A percentile compares a stretch with the other conserved stretches of the same genome.
Conservation (phyloP, 2,329 filamentous ascomycete species). For the Ophiocordyceps robertsii region DNA sequence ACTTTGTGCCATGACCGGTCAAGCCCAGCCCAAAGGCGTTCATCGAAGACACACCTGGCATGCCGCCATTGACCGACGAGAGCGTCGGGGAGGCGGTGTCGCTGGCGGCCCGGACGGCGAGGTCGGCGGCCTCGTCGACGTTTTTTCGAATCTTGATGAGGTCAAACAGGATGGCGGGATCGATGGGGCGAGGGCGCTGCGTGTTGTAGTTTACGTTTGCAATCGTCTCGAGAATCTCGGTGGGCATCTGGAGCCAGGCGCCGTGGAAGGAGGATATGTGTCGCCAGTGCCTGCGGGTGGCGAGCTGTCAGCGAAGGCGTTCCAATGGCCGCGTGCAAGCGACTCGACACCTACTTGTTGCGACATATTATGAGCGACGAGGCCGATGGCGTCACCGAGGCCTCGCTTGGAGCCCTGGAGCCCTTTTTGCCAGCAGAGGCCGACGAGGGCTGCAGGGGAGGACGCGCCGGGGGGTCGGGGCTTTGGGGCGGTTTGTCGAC, state of each 20-base stretch:
- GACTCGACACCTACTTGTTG: slow-evolving; percentile 40
- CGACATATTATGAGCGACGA: slow-evolving; percentile 30
- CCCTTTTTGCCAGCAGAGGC: slow-evolving; percentile 1
- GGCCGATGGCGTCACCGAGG: slow-evolving; percentile 2
- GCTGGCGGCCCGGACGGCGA: slow-evolving; percentile 65
- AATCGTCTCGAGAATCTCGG: slow-evolving; percentile 65
- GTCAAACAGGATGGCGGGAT: slow-evolving; percentile 72
- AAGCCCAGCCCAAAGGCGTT: slow-evolving; percentile 19
- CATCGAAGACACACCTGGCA: slow-evolving; percentile 9
- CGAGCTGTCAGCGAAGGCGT: background rate
- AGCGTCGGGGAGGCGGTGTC: slow-evolving; percentile 54
- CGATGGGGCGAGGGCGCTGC: slow-evolving; percentile 61
- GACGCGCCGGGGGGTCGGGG: no score
- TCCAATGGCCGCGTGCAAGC: background rate
- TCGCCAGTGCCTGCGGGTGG: slow-evolving; percentile 59
- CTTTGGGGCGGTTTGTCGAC: background rate
- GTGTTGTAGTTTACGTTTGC: slow-evolving; percentile 70
- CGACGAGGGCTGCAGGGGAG: no score
- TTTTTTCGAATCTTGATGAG: slow-evolving; percentile 68
- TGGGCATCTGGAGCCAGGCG: slow-evolving; percentile 68
- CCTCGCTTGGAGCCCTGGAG: slow-evolving; percentile 4
- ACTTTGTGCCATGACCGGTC: slow-evolving; percentile 45
- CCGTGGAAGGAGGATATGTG: slow-evolving; percentile 77
- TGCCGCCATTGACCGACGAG: slow-evolving; percentile 35
- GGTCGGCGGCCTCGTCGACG: slow-evolving; percentile 67